Conservation (phyloP, 1,284 basidiomycete genomes). For the Psilocybe mexicana region DNA sequence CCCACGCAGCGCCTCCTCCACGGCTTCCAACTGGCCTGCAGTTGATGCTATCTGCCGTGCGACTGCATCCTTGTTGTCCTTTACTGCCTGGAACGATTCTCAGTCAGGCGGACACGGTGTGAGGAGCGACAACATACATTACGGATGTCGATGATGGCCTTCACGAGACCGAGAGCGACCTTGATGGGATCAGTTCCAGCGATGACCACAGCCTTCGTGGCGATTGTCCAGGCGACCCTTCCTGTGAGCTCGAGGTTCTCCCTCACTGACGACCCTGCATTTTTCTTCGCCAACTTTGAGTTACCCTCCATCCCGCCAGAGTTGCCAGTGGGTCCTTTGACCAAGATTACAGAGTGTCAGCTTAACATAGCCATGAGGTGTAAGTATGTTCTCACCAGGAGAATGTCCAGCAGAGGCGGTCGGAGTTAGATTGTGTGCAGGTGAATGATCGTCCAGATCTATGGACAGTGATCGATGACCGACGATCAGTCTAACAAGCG, state of each 20-base stretch:
- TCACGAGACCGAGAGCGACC: constrained; percentile 8
- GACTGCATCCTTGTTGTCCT: constrained; percentile 13
- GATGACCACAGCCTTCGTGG: constrained; percentile 5
- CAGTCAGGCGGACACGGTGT: background rate
- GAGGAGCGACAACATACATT: constrained; percentile 7
- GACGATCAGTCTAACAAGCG: constrained; percentile 5
- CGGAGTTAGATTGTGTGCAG: background rate
- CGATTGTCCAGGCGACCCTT: constrained; percentile 5
- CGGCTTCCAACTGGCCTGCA: constrained; percentile 9
- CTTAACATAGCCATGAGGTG: background rate
- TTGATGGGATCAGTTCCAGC: constrained; percentile 16
- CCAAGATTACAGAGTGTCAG: background rate
- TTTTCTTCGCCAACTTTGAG: background rate
- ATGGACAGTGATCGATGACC: background rate
- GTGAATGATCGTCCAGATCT: background rate
- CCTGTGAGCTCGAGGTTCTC: constrained; percentile 1
- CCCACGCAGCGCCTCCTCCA: constrained; percentile 7
- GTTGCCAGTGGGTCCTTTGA: constrained; percentile 1
- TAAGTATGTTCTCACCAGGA: constrained; percentile 1
- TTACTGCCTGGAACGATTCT: constrained; percentile 10
- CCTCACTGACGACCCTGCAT: constrained; percentile 1
- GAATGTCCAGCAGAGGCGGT: background rate
- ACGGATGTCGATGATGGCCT: constrained; percentile 9
- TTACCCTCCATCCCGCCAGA: background rate
- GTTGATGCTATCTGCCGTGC: constrained; percentile 9